Percentiles rank a stretch among this genome's conserved stretches.
Conservation (phyloP, 1,284 basidiomycete genomes). For the Malassezia nana region DNA sequence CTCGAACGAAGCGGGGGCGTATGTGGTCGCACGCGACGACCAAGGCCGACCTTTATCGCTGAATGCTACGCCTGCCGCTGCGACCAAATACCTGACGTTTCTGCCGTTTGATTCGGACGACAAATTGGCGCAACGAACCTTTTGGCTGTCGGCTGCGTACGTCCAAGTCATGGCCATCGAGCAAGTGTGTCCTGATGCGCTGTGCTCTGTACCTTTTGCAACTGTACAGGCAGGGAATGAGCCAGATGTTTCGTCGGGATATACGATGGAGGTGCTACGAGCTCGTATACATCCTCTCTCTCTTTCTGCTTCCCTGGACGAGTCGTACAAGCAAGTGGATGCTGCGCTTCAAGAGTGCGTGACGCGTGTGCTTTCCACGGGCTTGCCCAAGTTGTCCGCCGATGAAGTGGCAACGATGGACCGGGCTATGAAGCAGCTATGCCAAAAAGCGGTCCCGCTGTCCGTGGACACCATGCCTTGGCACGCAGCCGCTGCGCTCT, state of each 20-base stretch:
- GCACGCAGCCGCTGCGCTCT: slow-evolving; percentile 9
- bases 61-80: neutral
- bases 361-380: neutral
- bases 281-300: neutral
- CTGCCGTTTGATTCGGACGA: slow-evolving; percentile 12
- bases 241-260: slow-evolving; percentile 10
- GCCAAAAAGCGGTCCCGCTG: neutral
- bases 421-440: neutral
- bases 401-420: neutral
- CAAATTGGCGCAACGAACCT: slow-evolving; percentile 12
- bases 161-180: slow-evolving; percentile 13
- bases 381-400: neutral
- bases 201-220: slow-evolving; percentile 5
- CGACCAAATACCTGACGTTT: neutral
- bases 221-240: neutral
- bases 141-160: slow-evolving; percentile 21
- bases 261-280: slow-evolving; percentile 10
- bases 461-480: neutral
- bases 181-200: neutral
- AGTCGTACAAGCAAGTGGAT: neutral
- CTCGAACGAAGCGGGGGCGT: slow-evolving; percentile 11
- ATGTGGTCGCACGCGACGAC: slow-evolving; percentile 11
- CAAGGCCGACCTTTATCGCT: slow-evolving; percentile 5
- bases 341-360: slow-evolving; percentile 2
- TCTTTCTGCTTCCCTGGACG: neutral